A percentile compares a stretch with the other conserved stretches of the same genome.
Conservation (phyloP, 768 basidiomycete species). For the Cubamyces lactineus region DNA sequence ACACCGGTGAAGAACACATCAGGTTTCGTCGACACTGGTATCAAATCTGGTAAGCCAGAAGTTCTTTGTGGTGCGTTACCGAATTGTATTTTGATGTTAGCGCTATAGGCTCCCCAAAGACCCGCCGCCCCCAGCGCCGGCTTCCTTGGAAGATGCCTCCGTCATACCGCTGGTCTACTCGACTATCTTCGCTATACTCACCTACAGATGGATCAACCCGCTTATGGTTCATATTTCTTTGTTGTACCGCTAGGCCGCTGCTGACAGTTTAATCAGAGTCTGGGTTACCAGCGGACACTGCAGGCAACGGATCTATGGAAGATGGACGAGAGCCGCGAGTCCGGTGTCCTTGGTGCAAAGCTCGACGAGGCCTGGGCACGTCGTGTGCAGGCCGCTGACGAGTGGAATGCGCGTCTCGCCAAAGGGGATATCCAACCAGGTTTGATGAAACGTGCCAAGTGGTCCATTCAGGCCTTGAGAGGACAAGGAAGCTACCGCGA, state of each 20-base stretch:
- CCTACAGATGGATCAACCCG: conserved; percentile 67
- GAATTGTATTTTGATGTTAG: neutral
- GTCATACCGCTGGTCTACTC: conserved; percentile 64
- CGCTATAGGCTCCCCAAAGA: conserved; percentile 57
- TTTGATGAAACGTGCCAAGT: conserved; percentile 41
- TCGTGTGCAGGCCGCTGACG: conserved; percentile 50
- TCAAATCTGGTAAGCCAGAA: conserved; percentile 51
- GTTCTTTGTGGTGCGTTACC: neutral
- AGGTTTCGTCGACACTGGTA: conserved; percentile 53
- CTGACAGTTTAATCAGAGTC: conserved; percentile 39
- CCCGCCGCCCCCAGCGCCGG: conserved; percentile 58
- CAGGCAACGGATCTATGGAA: conserved; percentile 79
- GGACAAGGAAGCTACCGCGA: conserved; percentile 26
- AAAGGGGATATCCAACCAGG: conserved; percentile 49
- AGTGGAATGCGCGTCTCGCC: conserved; percentile 58
- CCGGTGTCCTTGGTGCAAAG: conserved; percentile 50
- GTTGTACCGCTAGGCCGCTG: neutral
- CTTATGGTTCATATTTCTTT: conserved; percentile 46
- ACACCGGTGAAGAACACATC: conserved; percentile 37
- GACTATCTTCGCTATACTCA: conserved; percentile 60
- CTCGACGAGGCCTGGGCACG: conserved; percentile 59
- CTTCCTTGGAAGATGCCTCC: conserved; percentile 57
- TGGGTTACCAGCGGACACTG: conserved; percentile 73
- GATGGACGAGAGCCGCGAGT: conserved; percentile 54
- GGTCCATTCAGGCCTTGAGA: conserved; percentile 40